Base-by-base conservation (phyloP, 139 green algal species). In the Limnomonas spitsbergensis region DNA sequence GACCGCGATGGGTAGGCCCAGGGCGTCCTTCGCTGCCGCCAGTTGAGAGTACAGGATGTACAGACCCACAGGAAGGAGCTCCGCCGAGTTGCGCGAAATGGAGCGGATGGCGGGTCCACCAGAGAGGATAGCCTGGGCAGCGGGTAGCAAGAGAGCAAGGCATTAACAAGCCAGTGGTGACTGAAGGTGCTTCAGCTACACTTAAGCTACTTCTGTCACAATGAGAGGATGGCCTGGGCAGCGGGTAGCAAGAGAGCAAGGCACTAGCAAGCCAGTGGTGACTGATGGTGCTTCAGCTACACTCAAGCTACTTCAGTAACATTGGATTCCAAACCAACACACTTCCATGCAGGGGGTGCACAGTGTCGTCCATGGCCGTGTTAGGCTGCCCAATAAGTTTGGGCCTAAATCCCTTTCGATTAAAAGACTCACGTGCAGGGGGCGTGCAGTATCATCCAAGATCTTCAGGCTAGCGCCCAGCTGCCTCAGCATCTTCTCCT, bases 11-110 rank as follows among this genome's bases (percentile, higher is more conserved):
- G 42, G 39, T 24, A 91, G 61, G 6, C 76, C 73, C 2, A 90
- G 76, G 4, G 83, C 84, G 35, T 92, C 83, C 7, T 73, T 27
- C 40, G 74, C 76, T 0, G 85, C 84, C 27, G 76, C 72, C 1
- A 94, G 68, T 80, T 92, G 90, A 4, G 83, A 83, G 82, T 91
- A 94, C n/a, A 91, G 40, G 32, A 92, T 76, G 79, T 90, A 92
- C 4, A 94, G 73, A 0, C 88, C 83, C 39, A 81, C 69, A 14
- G 90, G 88, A 32, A 94, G 81, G 39, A 94, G 82, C 34, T 86
- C 77, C 32, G 87, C 81, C 26, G 47, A 14, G 27, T 3, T 27
- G 39, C 40, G 38, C 39, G 70, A 35, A 3, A 66, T 66, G 6
- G 35, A 66, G 26, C 70, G 35, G 35, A 74, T 7, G 68, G 36